Percentiles rank a stretch among this genome's conserved stretches.
These are phyloP conservation scores for Termitomyces sp. DNA, from an alignment of 768 basidiomycete species.

Conservation along the genomic window DNA sequence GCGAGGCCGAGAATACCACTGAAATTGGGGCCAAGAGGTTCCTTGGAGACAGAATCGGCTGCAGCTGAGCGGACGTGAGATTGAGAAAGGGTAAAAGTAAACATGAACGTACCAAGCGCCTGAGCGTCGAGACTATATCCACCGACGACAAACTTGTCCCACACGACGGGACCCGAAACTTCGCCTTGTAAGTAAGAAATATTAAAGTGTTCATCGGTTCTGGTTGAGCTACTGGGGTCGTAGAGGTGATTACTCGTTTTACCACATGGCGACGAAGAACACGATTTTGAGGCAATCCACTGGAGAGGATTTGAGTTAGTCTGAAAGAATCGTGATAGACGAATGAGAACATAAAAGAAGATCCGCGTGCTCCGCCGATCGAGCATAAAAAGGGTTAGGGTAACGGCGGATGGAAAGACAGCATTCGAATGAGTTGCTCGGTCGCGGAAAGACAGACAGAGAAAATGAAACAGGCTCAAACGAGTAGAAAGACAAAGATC, in stretches of 20 bases:
- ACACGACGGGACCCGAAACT: constrained; percentile 62
- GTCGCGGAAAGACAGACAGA: too few relatives aligned
- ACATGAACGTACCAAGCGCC: constrained; percentile 55
- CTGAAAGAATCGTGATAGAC: not conserved
- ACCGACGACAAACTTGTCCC: constrained; percentile 64
- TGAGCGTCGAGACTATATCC: constrained; percentile 62
- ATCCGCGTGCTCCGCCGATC: too few relatives aligned
- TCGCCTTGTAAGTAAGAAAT: constrained; percentile 60
- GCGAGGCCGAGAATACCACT: constrained; percentile 74
- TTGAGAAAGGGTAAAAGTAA: not conserved
- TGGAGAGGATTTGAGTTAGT: constrained; percentile 18
- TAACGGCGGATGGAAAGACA: too few relatives aligned
- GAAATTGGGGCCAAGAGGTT: constrained; percentile 56
- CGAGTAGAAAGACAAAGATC: not conserved
- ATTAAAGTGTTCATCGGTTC: constrained; percentile 40
- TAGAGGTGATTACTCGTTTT: constrained; percentile 47
- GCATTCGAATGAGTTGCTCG: too few relatives aligned
- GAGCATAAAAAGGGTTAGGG: too few relatives aligned
- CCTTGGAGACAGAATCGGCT: constrained; percentile 51
- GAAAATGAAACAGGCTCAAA: too few relatives aligned
- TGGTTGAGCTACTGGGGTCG: constrained; percentile 44
- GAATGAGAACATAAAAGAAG: not conserved
- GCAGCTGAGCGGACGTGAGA: constrained; percentile 41
- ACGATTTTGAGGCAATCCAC: constrained; percentile 76
- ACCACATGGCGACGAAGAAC: constrained; percentile 51